These are phyloP conservation scores for Trichoderma sp. DNA, from an alignment of 2,329 filamentous ascomycete species.

Conservation along the genomic window DNA sequence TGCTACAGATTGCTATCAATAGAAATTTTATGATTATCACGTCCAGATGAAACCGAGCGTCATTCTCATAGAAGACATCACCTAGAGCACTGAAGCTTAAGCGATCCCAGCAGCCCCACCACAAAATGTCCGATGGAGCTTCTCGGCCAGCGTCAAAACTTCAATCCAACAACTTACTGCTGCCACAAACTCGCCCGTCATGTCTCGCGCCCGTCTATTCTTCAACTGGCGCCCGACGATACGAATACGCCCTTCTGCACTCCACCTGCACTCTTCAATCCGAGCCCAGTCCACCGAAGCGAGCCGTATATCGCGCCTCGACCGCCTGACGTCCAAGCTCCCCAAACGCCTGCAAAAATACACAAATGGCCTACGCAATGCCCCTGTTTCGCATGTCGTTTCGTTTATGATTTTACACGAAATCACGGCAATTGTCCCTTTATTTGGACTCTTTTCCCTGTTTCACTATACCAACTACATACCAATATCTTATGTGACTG, in stretches of 20 bases:
- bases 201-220: conserved; percentile 35
- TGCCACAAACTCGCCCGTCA: conserved; percentile 26
- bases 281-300: conserved; percentile 39
- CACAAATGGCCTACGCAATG: conserved; percentile 69
- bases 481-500: conserved; percentile 59
- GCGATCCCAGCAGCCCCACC: neutral
- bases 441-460: conserved; percentile 71
- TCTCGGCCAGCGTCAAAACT: neutral
- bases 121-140: neutral
- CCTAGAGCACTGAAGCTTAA: neutral
- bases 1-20: neutral
- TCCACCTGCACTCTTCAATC: conserved; percentile 24
- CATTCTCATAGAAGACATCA: neutral
- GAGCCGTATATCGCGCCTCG: conserved; percentile 41
- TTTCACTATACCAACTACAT: conserved; percentile 83
- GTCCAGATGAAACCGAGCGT: neutral
- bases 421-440: conserved; percentile 80
- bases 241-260: conserved; percentile 26
- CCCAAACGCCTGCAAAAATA: conserved; percentile 71
- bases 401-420: conserved; percentile 93
- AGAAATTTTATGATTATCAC: neutral
- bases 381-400: conserved; percentile 79
- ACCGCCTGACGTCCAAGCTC: conserved; percentile 56
- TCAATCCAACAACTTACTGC: neutral
- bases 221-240: conserved; percentile 35